Conservation (phyloP, 1,284 basidiomycete species). For the Apiotrichum gracile region DNA sequence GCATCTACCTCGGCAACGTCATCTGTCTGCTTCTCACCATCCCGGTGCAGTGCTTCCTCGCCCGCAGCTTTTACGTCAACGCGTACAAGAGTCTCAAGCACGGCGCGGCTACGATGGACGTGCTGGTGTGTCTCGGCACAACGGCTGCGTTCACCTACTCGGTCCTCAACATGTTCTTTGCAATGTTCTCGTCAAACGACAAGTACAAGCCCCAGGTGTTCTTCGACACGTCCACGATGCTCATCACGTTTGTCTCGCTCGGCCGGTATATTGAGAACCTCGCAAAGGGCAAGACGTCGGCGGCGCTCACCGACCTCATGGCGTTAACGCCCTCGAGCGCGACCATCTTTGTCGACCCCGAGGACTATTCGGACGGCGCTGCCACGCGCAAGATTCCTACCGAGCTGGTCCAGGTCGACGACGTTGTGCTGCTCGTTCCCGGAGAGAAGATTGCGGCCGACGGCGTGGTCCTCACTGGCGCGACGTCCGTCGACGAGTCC, state of each 20-base stretch:
- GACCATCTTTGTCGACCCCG: conserved; percentile 70
- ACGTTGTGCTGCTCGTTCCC: conserved; percentile 88
- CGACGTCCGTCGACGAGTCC: conserved; percentile 88
- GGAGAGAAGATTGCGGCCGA: conserved; percentile 97
- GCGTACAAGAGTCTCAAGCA: conserved; percentile 90
- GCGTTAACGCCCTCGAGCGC: conserved; percentile 90
- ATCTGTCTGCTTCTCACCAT: conserved; percentile 77
- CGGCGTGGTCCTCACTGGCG: conserved; percentile 78
- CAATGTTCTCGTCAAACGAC: conserved; percentile 54
- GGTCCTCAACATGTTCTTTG: conserved; percentile 62
- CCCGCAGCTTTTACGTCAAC: conserved; percentile 76
- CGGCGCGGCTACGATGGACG: conserved; percentile 79
- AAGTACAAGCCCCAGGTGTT: conserved; percentile 80
- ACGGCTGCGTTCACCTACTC: conserved; percentile 92
- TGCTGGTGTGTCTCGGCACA: conserved; percentile 91
- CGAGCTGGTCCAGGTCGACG: conserved; percentile 90
- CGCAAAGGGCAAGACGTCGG: conserved; percentile 94
- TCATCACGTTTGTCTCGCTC: conserved; percentile 93
- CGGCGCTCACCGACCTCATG: conserved; percentile 94
- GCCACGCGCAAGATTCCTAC: conserved; percentile 85
- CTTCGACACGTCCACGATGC: conserved; percentile 98
- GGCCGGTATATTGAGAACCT: conserved; percentile 94
- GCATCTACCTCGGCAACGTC: conserved; percentile 77
- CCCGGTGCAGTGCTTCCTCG: conserved; percentile 90
- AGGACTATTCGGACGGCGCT: conserved; percentile 55